phyloP scores from a whole-genome alignment of 2,329 filamentous ascomycete species.

The Colletotrichum sp. region DNA sequence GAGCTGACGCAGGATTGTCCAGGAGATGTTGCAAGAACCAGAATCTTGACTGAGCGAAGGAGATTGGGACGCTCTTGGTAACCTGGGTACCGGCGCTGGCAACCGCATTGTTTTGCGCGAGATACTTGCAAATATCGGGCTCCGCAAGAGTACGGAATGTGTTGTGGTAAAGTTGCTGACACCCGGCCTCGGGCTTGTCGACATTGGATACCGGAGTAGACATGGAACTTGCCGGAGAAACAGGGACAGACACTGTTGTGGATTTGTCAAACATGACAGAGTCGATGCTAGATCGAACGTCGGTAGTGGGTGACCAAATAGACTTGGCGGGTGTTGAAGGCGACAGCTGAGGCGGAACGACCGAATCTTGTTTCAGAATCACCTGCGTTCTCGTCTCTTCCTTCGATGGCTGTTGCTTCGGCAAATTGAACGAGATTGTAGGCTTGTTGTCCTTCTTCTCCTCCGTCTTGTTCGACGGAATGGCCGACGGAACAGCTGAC shows the following conservation, averaged over 20 bases:
- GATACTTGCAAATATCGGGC: neutral
- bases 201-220: neutral
- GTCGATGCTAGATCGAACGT: neutral
- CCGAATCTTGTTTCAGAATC: neutral
- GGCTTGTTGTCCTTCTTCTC: neutral
- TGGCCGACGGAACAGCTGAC: too few relatives aligned
- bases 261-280: neutral
- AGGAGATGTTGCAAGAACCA: constrained; percentile 41
- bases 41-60: constrained; percentile 43
- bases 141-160: neutral
- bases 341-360: neutral
- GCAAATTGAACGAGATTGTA: neutral
- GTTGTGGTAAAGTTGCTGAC: neutral
- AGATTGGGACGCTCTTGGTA: constrained; percentile 29
- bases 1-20: constrained; percentile 37
- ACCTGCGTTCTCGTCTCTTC: neutral
- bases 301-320: neutral
- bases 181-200: neutral
- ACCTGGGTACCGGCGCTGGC: neutral
- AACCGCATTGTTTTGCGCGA: neutral
- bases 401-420: neutral
- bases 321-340: neutral
- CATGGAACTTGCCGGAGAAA: neutral
- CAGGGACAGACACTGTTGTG: neutral
- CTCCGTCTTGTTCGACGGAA: neutral